Evolutionary conservation across 2,329 filamentous ascomycete genomes (phyloP), one percentile per base, ranked within the genome.

Genomic region (Bipolaris sorokiniana): DNA sequence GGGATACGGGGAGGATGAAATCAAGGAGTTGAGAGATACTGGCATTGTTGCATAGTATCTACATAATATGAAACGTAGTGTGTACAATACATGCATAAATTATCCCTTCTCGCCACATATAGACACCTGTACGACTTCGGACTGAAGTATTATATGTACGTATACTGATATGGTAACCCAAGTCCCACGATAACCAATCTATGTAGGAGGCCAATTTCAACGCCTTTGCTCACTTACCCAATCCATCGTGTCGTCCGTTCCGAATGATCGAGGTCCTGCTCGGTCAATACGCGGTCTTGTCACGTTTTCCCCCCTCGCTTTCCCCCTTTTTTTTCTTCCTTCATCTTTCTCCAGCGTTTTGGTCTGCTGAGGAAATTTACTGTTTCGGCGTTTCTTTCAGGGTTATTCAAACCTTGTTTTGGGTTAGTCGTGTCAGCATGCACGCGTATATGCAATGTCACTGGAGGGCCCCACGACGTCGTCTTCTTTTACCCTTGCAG

Each of bases 1-100:
- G 28, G 74, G 66, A 3, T 68, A 66, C 18, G 60, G 48, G 5
- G 64, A 72, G 13, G 56, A 51, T 1, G 58, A 72, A 7, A 71
- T 75, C 20, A 51, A 7, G n/a, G 54, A 33, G 10, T 48, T 65
- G 41, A 63, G 51, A 26, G 52, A 59, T 11, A 37, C 20, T 18
- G 51, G 54, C 4, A 54, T 63, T 18, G 58, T 70, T 41, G 61
- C 61, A 3, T 68, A 62, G 31, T 1, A 16, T 3, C 3, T 31
- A 3, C 28, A 31, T 31, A 11, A 31, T 16, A 42, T 3, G 20
- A n/a, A 26, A 42, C 18, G 1, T 15, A 42, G n/a, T 26, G 2
- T 23, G 6, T 42, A 42, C 20, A 42, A 23, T 13, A 42, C 13
- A 11, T 42, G 7, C 22, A 11, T 42, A 9, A 42, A 26, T 23